These are phyloP conservation scores for Hanseniaspora nectarophila DNA, from an alignment of 805 yeast genomes.

Conservation along the genomic window DNA sequence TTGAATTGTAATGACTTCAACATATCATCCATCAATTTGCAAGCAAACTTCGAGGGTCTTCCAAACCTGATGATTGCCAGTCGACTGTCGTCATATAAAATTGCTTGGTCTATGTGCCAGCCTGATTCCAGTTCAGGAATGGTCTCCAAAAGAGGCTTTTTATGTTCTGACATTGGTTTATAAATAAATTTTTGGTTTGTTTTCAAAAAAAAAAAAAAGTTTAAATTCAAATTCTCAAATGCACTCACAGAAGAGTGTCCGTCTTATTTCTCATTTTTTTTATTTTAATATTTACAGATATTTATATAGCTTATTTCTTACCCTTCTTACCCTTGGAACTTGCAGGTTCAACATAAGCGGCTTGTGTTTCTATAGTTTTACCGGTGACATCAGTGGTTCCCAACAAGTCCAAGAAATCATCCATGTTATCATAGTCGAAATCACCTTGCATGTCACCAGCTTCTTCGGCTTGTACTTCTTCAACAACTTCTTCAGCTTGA, in stretches of 20 bases:
- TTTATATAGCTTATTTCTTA: neutral
- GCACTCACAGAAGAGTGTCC: no score
- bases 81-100: slow-evolving; percentile 80
- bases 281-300: neutral
- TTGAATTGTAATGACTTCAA: slow-evolving; percentile 69
- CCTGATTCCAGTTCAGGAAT: slow-evolving; percentile 72
- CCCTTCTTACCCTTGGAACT: slow-evolving; percentile 3
- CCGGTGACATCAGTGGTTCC: slow-evolving; percentile 21
- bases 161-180: neutral
- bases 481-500: neutral
- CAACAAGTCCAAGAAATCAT: slow-evolving; percentile 26
- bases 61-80: slow-evolving; percentile 86
- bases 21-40: slow-evolving; percentile 84
- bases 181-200: no score
- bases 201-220: no score
- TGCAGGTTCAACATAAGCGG: neutral
- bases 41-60: slow-evolving; percentile 56
- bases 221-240: no score
- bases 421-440: slow-evolving; percentile 22
- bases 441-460: slow-evolving; percentile 9
- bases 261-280: no score
- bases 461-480: neutral
- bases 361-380: slow-evolving; percentile 15
- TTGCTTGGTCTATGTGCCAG: slow-evolving; percentile 98
- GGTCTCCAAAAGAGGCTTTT: slow-evolving; percentile 8